Base-by-base conservation (phyloP, 2,329 filamentous ascomycete species). In the Westerdykella aurantiaca region DNA sequence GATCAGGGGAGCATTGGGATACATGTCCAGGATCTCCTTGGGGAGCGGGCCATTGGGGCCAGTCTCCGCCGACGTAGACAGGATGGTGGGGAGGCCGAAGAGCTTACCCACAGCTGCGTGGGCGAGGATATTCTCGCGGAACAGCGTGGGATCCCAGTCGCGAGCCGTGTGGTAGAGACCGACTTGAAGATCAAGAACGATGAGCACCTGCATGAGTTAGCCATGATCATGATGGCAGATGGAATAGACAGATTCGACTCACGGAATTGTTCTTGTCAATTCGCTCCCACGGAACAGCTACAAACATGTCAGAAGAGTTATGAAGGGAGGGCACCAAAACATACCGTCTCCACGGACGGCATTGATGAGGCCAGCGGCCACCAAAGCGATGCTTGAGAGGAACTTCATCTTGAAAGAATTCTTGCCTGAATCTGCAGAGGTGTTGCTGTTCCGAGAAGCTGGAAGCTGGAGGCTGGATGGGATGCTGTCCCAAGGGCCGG, bases 31-130 rank as follows among this genome's bases (percentile, higher is more conserved):
- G 49, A 89, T 84, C 56, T 87, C 85, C 55, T 82, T 79, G 9
- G 83, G 81, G 1, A 88, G 69, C 1, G 77, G 80, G 1, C 85
- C 85, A 60, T 88, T 89, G 39, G 85, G 84, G 4, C 85, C 84
- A 66, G 44, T 6, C 2, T 88, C 76, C 4, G 83, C 81, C 6
- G 83, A 88, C 5, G 81, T 85, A 9, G 82, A 85, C 70, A 89
- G 64, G 46, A 90, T 72, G 5, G 83, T 79, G 5, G 86, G 85
- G 3, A 87, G 61, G 56, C 82, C 68, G 57, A 88, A 89, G 43
- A 81, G 67, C 42, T 81, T 77, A 44, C 79, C 84, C 2, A 88
- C 61, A 5, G 77, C 77, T 14, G 83, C 77, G 52, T 88, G 85
- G 1, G 81, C 84, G 34, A 86, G 68, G 50, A 88, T 80, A 63